Base-by-base conservation (phyloP, 75 land plant genomes). In the Pinus taeda region DNA sequence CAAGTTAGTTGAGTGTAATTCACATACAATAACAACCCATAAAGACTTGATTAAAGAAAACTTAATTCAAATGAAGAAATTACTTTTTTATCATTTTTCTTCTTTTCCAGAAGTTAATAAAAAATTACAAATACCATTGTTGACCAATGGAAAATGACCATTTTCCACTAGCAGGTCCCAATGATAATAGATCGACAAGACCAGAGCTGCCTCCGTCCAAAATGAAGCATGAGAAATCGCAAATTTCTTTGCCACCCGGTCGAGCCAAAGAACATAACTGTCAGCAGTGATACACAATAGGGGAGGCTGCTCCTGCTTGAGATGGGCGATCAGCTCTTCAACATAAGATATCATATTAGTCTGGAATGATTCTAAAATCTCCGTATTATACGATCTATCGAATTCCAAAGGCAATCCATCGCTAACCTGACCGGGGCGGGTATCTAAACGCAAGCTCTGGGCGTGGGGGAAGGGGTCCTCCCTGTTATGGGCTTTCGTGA, bases 371-470 rank as follows among this genome's bases (percentile, higher is more conserved):
- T 71, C 74, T 71, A 77, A 24, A 74, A 83, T 79, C 61, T 81
- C 76, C 21, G 81, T 85, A 73, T 86, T 80, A 53, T 78, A 13
- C 6, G 80, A 80, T 11, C 85, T 73, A 57, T 87, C 85, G 24
- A 87, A 83, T 29, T n/a, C 49, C 20, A 80, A 3, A 1, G 88
- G 88, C 30, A 87, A 79, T 21, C 85, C 88, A 55, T 87, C 88
- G 61, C 24, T 56, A 17, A 87, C 74, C 20, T 75, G 64, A 24
- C 67, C 76, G 58, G 78, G 81, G n/a, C 79, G 80, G 74, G 83
- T 83, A 59, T 87, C 83, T 13, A 87, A 83, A 8, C 81, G 83
- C 4, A 83, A 73, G 21, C 59, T 14, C 7, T 81, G 80, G 7
- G 85, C 85, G 8, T 4, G 67, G 21, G 83, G 15, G 60, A 87